Evolutionary conservation across 1,139 yeast genomes (phyloP).

Genomic region (Suhomyces bolitotheri): DNA sequence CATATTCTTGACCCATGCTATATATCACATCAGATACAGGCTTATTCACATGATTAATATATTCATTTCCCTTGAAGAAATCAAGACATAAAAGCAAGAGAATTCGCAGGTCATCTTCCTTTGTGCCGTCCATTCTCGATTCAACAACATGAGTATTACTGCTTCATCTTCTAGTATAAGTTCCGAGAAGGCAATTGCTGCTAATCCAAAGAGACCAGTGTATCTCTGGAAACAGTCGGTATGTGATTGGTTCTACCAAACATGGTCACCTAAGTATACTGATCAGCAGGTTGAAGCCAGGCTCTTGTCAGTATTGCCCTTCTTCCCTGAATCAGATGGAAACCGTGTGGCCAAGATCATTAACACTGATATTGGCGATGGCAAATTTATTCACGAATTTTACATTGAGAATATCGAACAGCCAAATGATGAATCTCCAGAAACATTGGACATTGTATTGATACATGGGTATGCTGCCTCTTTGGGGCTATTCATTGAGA

Average conservation of each 20-base stretch:
- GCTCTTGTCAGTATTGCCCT: conserved; percentile 53
- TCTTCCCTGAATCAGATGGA: conserved; percentile 56
- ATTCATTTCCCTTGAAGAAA: too few relatives aligned
- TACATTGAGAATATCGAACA: conserved; percentile 38
- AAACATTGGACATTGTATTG: conserved; percentile 35
- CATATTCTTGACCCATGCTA: too few relatives aligned
- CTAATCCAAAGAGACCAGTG: too few relatives aligned
- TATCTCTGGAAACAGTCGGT: conserved; percentile 35
- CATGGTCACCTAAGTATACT: conserved; percentile 20
- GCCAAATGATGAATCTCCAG: conserved; percentile 12
- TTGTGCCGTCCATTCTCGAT: too few relatives aligned
- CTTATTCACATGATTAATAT: too few relatives aligned
- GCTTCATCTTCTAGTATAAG: too few relatives aligned
- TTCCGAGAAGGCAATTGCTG: too few relatives aligned
- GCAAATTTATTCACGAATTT: conserved; percentile 57
- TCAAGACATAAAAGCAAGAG: too few relatives aligned
- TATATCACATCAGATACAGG: too few relatives aligned
- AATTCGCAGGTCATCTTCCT: too few relatives aligned
- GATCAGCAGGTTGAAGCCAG: conserved; percentile 34
- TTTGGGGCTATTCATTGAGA: conserved; percentile 44
- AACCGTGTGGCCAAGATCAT: conserved; percentile 47
- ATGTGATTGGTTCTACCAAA: conserved; percentile 41
- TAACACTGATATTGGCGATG: conserved; percentile 36
- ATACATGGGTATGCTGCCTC: conserved; percentile 52
- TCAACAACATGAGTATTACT: too few relatives aligned